A percentile compares a stretch with the other conserved stretches of the same genome.
Evolutionary conservation across 371 early-diverging fungal genomes (phyloP).

Genomic region (Mucor racemosus): DNA sequence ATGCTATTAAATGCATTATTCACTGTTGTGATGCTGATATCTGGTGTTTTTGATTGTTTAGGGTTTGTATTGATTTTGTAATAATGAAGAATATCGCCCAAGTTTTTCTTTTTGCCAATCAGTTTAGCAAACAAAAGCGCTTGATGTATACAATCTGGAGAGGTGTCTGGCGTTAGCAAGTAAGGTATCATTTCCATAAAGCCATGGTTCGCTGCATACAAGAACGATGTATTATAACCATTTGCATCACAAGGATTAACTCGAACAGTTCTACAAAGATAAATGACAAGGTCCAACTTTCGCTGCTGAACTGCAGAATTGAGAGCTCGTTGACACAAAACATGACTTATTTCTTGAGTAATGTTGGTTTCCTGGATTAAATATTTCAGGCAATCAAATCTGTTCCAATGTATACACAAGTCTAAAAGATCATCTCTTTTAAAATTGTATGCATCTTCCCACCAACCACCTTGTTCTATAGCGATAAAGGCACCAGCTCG

Average conservation of each 20-base stretch:
- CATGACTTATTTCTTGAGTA: slow-evolving; percentile 27
- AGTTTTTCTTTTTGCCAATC: slow-evolving; percentile 3
- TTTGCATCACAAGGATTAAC: slow-evolving; percentile 31
- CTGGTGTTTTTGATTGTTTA: neutral
- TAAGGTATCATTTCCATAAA: slow-evolving; percentile 46
- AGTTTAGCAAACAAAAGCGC: slow-evolving; percentile 26
- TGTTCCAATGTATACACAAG: slow-evolving; percentile 45
- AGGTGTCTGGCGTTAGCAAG: slow-evolving; percentile 33
- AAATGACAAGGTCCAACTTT: slow-evolving; percentile 46
- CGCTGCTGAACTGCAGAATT: slow-evolving; percentile 47
- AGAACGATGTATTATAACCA: slow-evolving; percentile 32
- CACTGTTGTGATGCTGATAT: neutral
- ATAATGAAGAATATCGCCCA: neutral
- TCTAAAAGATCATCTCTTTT: slow-evolving; percentile 38
- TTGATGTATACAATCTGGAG: slow-evolving; percentile 30
- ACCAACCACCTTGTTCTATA: slow-evolving; percentile 6
- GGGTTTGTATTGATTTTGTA: neutral
- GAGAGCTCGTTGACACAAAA: slow-evolving; percentile 38
- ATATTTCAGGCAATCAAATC: slow-evolving; percentile 36
- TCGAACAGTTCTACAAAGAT: slow-evolving; percentile 27
- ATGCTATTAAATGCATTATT: neutral
- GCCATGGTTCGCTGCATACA: slow-evolving; percentile 54
- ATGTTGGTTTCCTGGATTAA: slow-evolving; percentile 28
- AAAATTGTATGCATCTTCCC: neutral
- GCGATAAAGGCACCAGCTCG: slow-evolving; percentile 17